Evolutionary conservation across 805 yeast genomes (phyloP).

Genomic region (Naumovozyma dairenensis): DNA sequence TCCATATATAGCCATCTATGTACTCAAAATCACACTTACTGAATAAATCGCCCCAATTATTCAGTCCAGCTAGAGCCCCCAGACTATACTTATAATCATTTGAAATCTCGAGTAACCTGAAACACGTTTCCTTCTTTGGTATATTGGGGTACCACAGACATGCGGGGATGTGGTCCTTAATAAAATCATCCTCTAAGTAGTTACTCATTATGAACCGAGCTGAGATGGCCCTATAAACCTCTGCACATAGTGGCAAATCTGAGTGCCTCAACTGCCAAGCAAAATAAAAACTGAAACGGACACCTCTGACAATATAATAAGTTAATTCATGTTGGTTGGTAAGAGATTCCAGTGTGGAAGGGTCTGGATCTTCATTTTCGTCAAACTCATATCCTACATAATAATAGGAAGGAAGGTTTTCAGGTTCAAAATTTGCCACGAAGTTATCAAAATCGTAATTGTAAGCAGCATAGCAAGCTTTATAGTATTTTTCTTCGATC

Average conservation of each 20-base stretch:
- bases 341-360: background rate
- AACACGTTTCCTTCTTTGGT: constrained; percentile 2
- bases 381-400: background rate
- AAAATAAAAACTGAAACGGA: constrained; percentile 1
- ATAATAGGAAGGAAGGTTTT: background rate
- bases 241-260: background rate
- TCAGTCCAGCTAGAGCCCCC: background rate
- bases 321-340: background rate
- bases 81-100: background rate
- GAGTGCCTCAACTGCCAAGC: constrained; percentile 1
- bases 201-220: constrained; percentile 3
- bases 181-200: constrained; percentile 2
- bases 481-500: background rate
- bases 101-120: background rate
- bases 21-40: background rate
- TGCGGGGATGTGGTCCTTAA: constrained; percentile 1
- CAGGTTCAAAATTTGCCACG: background rate
- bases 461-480: background rate
- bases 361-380: background rate
- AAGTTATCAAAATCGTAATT: background rate
- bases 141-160: constrained; percentile 1
- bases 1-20: background rate
- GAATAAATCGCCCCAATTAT: background rate
- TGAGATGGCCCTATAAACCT: background rate
- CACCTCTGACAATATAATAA: constrained; percentile 1